Evolutionary conservation across 2,329 filamentous ascomycete genomes (phyloP).

Genomic region (Arthroderma sp.): DNA sequence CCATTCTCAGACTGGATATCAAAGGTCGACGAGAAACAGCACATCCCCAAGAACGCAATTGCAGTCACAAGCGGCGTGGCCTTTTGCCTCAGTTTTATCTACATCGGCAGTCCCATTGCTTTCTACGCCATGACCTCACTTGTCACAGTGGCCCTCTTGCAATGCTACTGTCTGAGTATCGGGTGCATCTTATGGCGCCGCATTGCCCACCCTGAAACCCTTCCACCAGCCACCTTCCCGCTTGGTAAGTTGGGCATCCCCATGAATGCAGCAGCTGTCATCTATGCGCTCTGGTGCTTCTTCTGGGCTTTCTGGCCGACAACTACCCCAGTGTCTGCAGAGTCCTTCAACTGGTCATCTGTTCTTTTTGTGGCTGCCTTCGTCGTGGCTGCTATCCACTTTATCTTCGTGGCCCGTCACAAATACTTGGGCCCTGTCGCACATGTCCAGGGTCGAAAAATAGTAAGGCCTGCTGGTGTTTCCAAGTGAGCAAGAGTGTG

Average conservation of each 20-base stretch:
- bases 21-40: slow-evolving; percentile 27
- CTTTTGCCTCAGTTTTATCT: slow-evolving; percentile 35
- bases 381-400: slow-evolving; percentile 1
- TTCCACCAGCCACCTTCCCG: slow-evolving; percentile 1
- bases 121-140: slow-evolving; percentile 42
- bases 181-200: slow-evolving; percentile 1
- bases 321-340: neutral
- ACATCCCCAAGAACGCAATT: slow-evolving; percentile 31
- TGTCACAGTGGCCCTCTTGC: slow-evolving; percentile 34
- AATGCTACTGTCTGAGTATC: slow-evolving; percentile 25
- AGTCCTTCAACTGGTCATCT: slow-evolving; percentile 4
- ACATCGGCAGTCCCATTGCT: slow-evolving; percentile 38
- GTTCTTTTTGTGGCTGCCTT: slow-evolving; percentile 3
- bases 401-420: slow-evolving; percentile 3
- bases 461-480: neutral
- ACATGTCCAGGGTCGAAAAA: slow-evolving; percentile 4
- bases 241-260: slow-evolving; percentile 32
- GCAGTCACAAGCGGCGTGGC: slow-evolving; percentile 19
- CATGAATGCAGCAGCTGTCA: slow-evolving; percentile 32
- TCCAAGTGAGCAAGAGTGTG: too few relatives aligned
- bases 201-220: slow-evolving; percentile 21
- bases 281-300: slow-evolving; percentile 18
- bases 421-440: slow-evolving; percentile 8
- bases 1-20: slow-evolving; percentile 38
- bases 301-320: slow-evolving; percentile 7